Conservation (phyloP, 306 rosid genomes). For the Morella rubra region DNA sequence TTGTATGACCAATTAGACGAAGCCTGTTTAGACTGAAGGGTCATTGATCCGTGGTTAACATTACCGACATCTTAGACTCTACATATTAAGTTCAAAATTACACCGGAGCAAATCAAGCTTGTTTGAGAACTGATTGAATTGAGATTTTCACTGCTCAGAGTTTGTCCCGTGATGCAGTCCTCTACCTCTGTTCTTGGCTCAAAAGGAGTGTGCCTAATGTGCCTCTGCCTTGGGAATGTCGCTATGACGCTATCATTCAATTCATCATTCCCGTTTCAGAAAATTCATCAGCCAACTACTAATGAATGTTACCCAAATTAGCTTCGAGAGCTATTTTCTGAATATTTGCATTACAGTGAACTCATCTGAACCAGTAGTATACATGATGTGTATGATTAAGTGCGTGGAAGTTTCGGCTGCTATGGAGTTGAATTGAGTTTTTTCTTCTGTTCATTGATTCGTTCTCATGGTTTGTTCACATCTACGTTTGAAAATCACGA, state of each 20-base stretch:
- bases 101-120: neutral
- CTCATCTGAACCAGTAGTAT: neutral
- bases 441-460: neutral
- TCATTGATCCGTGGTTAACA: neutral
- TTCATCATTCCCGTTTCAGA: neutral
- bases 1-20: neutral
- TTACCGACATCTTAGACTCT: neutral
- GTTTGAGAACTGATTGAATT: neutral
- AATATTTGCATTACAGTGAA: neutral
- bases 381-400: neutral
- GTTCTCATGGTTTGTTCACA: neutral
- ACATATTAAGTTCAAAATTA: neutral
- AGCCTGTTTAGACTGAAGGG: neutral
- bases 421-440: neutral
- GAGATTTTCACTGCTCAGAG: neutral
- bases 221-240: neutral
- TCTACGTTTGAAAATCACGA: neutral
- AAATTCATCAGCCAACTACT: neutral
- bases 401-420: neutral
- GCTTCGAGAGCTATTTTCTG: neutral
- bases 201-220: neutral
- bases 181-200: neutral
- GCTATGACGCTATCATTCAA: neutral
- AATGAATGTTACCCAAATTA: neutral
- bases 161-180: neutral